A percentile compares a stretch with the other conserved stretches of the same genome.
phyloP scores from a whole-genome alignment of 306 rosid species.

The Oemleria cerasiformis region DNA sequence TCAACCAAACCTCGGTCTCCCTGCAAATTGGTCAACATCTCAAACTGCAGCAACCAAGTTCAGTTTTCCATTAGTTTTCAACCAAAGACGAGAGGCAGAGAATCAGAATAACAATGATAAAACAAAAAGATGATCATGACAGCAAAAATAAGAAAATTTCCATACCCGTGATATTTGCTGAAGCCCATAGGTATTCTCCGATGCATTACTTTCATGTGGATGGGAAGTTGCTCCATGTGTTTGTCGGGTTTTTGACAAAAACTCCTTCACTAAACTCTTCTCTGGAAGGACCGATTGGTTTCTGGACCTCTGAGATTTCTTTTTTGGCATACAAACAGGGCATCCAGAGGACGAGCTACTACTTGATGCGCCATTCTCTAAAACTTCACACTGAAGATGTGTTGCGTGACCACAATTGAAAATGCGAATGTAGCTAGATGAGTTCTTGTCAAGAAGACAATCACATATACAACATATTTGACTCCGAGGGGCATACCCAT shows the following conservation, averaged over 20 bases:
- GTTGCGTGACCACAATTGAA: conserved; percentile 92
- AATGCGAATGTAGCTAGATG: conserved; percentile 66
- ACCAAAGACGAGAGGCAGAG: conserved; percentile 8
- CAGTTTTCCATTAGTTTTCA: conserved; percentile 23
- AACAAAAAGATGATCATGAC: conserved; percentile 1
- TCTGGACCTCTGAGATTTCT: conserved; percentile 61
- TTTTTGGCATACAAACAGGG: conserved; percentile 80
- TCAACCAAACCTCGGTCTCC: conserved; percentile 67
- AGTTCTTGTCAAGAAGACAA: conserved; percentile 58
- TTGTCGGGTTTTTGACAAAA: conserved; percentile 45
- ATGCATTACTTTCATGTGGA: conserved; percentile 54
- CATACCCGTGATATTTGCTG: conserved; percentile 82
- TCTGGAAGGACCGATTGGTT: conserved; percentile 53
- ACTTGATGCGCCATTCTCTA: conserved; percentile 53
- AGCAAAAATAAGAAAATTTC: conserved; percentile 5
- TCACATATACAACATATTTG: conserved; percentile 69
- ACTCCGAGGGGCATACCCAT: conserved; percentile 83
- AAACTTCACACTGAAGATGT: conserved; percentile 80
- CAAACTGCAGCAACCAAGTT: conserved; percentile 68
- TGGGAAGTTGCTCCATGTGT: conserved; percentile 51
- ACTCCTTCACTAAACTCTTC: conserved; percentile 58
- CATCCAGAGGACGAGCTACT: conserved; percentile 61
- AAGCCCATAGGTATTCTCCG: conserved; percentile 53
- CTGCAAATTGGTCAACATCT: conserved; percentile 74
- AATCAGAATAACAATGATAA: background rate